Base-by-base conservation (phyloP, 2,329 filamentous ascomycete species). In the Ceratocystis cubensis region DNA sequence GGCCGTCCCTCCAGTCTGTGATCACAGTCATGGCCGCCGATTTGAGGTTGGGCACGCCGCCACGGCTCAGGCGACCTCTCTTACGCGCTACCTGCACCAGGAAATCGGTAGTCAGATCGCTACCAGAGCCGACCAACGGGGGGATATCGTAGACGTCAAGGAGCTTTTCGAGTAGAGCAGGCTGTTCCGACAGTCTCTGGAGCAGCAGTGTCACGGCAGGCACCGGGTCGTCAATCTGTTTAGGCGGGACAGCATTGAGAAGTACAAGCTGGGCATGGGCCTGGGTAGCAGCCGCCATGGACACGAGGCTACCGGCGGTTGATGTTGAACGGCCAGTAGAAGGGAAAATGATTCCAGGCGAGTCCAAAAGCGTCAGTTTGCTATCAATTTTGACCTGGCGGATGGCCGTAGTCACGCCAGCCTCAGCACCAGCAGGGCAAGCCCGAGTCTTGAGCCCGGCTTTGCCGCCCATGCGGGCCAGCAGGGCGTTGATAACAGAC, bases 1-100 rank as follows among this genome's bases (percentile, higher is more conserved):
- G 85, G 30, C 92, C 93, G 74, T 97, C 93, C 71, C 94, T 84
- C 90, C 94, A 96, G 78, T 99, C 94, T n/a, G 86, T 94, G 67
- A 99, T 85, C 66, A 99, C 92, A 0, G 90, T 88, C 82, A 94
- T 93, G 69, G 93, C 94, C 6, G 94, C 93, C 65, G 88, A 86
- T 71, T 85, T 81, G 68, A 97, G 76, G 76, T 97, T 99, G 56
- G 94, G 94, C 17, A 97, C 82, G 69, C 94, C 94, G 22, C 93
- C 92, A 71, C 88, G 88, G 63, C 93, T 91, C 17, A 99, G 81
- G 67, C 94, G 82, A 65, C 94, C 94, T 69, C 94, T 84, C 80
- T 96, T 96, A 72, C 94, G 84, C 4, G 94, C 94, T 13, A 99
- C 93, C 75, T 99, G 93, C 65, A 97, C 85, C 45, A 99, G 78